Percentiles rank a stretch among this genome's conserved stretches.
Evolutionary conservation across 495 filamentous ascomycete genomes (phyloP).

Genomic region (Hypoxylon lenormandii): DNA sequence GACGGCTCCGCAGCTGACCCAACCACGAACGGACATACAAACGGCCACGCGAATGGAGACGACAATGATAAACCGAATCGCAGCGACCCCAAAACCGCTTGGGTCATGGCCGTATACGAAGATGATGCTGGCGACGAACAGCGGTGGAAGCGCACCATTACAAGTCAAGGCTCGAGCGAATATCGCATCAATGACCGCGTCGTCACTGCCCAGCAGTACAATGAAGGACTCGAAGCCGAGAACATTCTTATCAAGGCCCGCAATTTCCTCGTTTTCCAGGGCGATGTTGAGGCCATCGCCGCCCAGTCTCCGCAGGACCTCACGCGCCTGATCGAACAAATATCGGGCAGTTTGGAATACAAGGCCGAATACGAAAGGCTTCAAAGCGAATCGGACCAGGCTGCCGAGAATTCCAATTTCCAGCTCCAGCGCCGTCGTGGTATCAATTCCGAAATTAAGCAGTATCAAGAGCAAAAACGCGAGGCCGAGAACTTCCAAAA

Average conservation of each 20-base stretch:
- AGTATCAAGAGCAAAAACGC: constrained; percentile 95
- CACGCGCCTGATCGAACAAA: constrained; percentile 96
- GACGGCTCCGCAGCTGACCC: constrained; percentile 77
- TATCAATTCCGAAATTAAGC: constrained; percentile 97
- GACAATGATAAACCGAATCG: constrained; percentile 68
- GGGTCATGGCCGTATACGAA: constrained; percentile 99
- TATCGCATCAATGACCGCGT: constrained; percentile 94
- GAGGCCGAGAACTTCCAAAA: constrained; percentile 91
- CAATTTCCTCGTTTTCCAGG: constrained; percentile 98
- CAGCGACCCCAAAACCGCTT: constrained; percentile 87
- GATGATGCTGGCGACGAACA: constrained; percentile 97
- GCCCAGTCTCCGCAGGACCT: constrained; percentile 91
- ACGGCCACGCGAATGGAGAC: constrained; percentile 66
- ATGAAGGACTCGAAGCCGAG: constrained; percentile 88
- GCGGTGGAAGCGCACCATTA: constrained; percentile 94
- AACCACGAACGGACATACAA: constrained; percentile 66
- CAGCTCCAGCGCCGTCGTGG: constrained; percentile 87
- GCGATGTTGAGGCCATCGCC: constrained; percentile 97
- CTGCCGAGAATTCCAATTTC: constrained; percentile 85
- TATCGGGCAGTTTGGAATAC: constrained; percentile 94
- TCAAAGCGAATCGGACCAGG: constrained; percentile 84
- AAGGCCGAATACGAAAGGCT: constrained; percentile 93
- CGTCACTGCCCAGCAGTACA: constrained; percentile 91
- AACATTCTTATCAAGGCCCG: constrained; percentile 98
- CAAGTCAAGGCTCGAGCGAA: constrained; percentile 86